Evolutionary conservation across 2,329 filamentous ascomycete genomes (phyloP), one percentile per base, ranked within the genome.

Genomic region (Venturia carpophila): DNA sequence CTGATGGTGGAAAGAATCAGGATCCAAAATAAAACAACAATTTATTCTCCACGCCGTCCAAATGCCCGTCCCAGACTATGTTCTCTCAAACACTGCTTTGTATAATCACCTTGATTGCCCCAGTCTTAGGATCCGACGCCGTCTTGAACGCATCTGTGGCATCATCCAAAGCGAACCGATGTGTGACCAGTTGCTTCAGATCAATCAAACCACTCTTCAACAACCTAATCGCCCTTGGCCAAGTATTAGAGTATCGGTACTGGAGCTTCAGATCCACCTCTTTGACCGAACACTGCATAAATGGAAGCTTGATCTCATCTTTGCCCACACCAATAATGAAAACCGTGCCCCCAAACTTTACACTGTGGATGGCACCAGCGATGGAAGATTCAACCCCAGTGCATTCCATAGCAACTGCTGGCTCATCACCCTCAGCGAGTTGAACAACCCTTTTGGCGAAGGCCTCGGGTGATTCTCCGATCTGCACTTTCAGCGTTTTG

Each of bases 71-170:
- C 42, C 42, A 45, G 17, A n/a, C 1, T n/a, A 45, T 45, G 21
- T 21, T 4, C 21, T 4, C 19, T 21, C 27, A 71, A 66, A 34
- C 66, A 70, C 79, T 74, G 71, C 84, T 91, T 81, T 92, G 91
- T 73, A 97, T 97, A 83, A 92, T 89, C 67, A 97, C 92, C 83
- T 97, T 97, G 78, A 97, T 97, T n/a, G 92, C 91, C 7, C 93
- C 92, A 63, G 90, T 96, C 81, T 89, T 92, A 47, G 91, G 88
- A 77, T 97, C 87, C 10, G 89, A 86, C 24, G 92, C 91, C 49
- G 90, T 94, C 79, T 92, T 86, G 76, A 97, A 97, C 9, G 93
- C 93, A 78, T 93, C 85, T 37, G 94, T 77, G 0, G 92, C 92
- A 74, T 97, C 88, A 78, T 96, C 92, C 45, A 97, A 79, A 69